Evolutionary conservation across 2,329 filamentous ascomycete species (phyloP).

Genomic region (Penicillium brevicompactum): DNA sequence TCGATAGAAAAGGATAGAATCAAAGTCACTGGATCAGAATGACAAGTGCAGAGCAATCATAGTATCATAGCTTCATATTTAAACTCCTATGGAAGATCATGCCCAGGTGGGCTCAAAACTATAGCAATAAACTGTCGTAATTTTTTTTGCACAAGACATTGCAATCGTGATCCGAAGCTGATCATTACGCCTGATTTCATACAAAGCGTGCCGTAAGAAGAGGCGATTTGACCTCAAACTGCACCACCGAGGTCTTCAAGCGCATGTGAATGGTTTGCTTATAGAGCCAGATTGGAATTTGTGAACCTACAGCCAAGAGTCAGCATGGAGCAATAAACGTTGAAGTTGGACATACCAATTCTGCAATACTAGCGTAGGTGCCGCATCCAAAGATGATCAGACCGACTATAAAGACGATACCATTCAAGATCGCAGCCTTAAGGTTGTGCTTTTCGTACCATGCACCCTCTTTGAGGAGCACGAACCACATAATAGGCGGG

Average conservation of each 20-base stretch:
- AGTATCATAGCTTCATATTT: too few species aligned
- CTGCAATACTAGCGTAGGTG: slow-evolving; percentile 17
- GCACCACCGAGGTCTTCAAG: background rate
- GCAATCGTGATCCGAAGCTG: background rate
- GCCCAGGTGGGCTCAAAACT: too few species aligned
- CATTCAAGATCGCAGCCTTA: slow-evolving; percentile 9
- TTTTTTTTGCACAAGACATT: too few species aligned
- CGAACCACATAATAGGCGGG: slow-evolving; percentile 10
- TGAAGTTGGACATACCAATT: slow-evolving; percentile 8
- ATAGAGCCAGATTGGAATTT: slow-evolving; percentile 7
- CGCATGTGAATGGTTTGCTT: slow-evolving; percentile 9
- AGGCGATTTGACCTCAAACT: background rate
- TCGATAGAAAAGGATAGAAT: too few species aligned
- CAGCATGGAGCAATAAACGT: background rate
- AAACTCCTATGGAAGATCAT: too few species aligned
- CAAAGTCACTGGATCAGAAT: too few species aligned
- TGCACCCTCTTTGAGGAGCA: slow-evolving; percentile 6
- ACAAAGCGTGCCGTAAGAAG: background rate
- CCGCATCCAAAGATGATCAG: slow-evolving; percentile 18
- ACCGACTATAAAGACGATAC: slow-evolving; percentile 15
- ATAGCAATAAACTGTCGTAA: too few species aligned
- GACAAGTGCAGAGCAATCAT: too few species aligned
- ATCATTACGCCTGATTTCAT: background rate
- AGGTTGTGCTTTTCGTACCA: slow-evolving; percentile 10
- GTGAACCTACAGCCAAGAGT: background rate